Percentiles rank a stretch among this genome's conserved stretches.
These are phyloP conservation scores for Chrysosporium queenslandicum DNA, from an alignment of 2,329 filamentous ascomycete species.

Conservation along the genomic window DNA sequence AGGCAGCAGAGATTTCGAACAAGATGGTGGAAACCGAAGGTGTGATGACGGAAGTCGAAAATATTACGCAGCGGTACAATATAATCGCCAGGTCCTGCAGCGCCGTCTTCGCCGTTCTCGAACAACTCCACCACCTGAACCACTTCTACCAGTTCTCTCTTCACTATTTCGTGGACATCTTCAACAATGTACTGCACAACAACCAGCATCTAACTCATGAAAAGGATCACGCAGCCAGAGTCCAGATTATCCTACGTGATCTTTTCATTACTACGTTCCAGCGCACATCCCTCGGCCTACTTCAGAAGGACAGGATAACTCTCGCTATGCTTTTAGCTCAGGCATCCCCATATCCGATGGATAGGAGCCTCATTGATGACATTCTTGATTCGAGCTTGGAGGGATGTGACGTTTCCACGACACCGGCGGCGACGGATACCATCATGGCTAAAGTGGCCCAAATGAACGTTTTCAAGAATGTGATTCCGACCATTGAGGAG, in stretches of 20 bases:
- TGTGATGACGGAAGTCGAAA: conserved; percentile 95
- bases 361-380: conserved; percentile 75
- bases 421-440: conserved; percentile 54
- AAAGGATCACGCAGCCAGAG: conserved; percentile 65
- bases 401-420: conserved; percentile 67
- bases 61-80: conserved; percentile 88
- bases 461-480: conserved; percentile 62
- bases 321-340: conserved; percentile 91
- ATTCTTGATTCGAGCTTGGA: conserved; percentile 70
- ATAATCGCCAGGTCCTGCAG: conserved; percentile 91
- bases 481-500: conserved; percentile 52
- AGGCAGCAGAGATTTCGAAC: conserved; percentile 86
- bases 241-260: conserved; percentile 82
- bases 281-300: conserved; percentile 79
- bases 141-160: conserved; percentile 99
- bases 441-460: conserved; percentile 59
- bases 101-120: conserved; percentile 90
- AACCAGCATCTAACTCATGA: conserved; percentile 63
- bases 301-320: conserved; percentile 90
- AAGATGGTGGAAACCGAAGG: conserved; percentile 97
- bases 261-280: conserved; percentile 87
- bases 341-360: conserved; percentile 92
- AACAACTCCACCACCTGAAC: conserved; percentile 95
- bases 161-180: conserved; percentile 96
- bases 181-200: conserved; percentile 76